Conservation (phyloP, 2,329 filamentous ascomycete species). For the Pyrenochaeta sp. region DNA sequence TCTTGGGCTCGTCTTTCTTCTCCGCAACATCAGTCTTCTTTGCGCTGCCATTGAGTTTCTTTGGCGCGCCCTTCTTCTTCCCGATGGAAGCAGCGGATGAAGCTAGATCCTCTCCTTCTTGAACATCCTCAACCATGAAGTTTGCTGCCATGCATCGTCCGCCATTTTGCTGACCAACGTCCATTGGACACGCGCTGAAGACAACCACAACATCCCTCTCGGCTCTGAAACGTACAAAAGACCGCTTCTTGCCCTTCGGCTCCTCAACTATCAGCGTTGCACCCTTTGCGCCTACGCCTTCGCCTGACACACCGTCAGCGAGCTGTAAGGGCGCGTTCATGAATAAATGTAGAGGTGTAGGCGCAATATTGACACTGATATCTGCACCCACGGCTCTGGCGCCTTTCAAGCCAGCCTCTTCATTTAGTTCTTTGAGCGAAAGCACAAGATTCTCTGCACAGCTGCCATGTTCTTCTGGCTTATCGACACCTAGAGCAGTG, state of each 20-base stretch:
- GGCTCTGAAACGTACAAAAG: conserved; percentile 45
- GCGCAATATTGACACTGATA: conserved; percentile 58
- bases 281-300: conserved; percentile 40
- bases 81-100: conserved; percentile 19
- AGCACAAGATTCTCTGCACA: conserved; percentile 61
- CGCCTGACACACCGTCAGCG: conserved; percentile 12
- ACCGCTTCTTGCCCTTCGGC: conserved; percentile 46
- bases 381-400: conserved; percentile 57
- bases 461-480: conserved; percentile 56
- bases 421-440: conserved; percentile 58
- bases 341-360: conserved; percentile 57
- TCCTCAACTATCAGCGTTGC: conserved; percentile 38
- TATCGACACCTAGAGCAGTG: conserved; percentile 51
- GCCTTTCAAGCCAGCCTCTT: conserved; percentile 56
- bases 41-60: conserved; percentile 21
- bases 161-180: conserved; percentile 47
- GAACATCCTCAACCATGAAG: conserved; percentile 48
- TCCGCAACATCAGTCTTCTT: conserved; percentile 4
- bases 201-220: conserved; percentile 49
- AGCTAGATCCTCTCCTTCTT: conserved; percentile 33
- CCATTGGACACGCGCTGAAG: conserved; percentile 51
- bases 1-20: conserved; percentile 20
- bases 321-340: conserved; percentile 45
- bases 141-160: conserved; percentile 51
- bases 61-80: conserved; percentile 26